Evolutionary conservation across 2,329 filamentous ascomycete species (phyloP).

Genomic region (Stenocarpella maydis): DNA sequence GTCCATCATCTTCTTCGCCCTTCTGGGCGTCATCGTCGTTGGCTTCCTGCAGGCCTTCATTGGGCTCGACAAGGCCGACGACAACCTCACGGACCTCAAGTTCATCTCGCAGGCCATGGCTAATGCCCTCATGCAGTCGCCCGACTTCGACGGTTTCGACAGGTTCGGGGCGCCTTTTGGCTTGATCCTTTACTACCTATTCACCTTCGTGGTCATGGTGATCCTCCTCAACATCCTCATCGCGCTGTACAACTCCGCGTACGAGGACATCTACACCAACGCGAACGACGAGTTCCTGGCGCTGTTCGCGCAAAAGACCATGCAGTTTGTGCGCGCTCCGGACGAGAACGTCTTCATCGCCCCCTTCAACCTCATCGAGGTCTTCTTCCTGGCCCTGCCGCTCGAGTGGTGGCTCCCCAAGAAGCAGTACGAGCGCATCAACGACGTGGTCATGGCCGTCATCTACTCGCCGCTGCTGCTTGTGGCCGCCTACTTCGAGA

Average conservation of each 20-base stretch:
- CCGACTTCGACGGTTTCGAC: conserved; percentile 89
- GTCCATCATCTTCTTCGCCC: conserved; percentile 94
- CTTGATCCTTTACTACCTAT: conserved; percentile 94
- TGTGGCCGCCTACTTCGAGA: conserved; percentile 78
- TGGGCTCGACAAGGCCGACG: conserved; percentile 85
- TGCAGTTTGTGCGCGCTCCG: conserved; percentile 95
- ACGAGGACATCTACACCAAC: conserved; percentile 93
- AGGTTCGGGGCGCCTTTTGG: conserved; percentile 93
- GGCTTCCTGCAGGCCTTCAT: conserved; percentile 95
- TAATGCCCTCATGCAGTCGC: conserved; percentile 90
- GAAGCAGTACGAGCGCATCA: conserved; percentile 77
- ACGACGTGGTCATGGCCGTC: conserved; percentile 86
- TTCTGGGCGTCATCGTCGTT: conserved; percentile 83
- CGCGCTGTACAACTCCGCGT: conserved; percentile 95
- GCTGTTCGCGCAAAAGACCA: conserved; percentile 90
- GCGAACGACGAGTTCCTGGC: conserved; percentile 96
- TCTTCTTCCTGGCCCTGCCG: conserved; percentile 78
- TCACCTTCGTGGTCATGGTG: conserved; percentile 96
- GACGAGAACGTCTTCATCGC: conserved; percentile 99
- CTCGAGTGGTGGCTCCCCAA: conserved; percentile 97
- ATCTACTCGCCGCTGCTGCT: conserved; percentile 87
- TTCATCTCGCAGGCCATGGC: conserved; percentile 86
- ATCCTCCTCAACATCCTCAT: conserved; percentile 95
- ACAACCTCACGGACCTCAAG: conserved; percentile 71
- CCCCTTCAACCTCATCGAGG: conserved; percentile 92